phyloP scores from a whole-genome alignment of 441 rosid genomes.

The Syzygium syzygioides region DNA sequence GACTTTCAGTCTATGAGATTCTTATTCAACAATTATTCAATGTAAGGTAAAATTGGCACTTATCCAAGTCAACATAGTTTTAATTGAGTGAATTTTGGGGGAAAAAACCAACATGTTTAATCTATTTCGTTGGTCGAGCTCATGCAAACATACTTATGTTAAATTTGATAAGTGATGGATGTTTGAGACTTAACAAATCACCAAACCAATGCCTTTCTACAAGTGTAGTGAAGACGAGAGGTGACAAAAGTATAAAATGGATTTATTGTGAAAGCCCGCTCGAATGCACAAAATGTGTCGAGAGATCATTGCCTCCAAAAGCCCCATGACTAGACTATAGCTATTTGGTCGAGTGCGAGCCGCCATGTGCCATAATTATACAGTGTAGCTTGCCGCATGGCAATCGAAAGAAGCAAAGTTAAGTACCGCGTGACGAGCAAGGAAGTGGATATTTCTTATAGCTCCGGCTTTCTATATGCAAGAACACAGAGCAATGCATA shows the following conservation, averaged over 20 bases:
- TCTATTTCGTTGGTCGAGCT: not conserved
- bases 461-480: not conserved
- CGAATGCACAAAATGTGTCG: accelerated
- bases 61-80: too few relatives aligned
- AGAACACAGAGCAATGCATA: not conserved
- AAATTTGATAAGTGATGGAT: not conserved
- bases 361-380: not conserved
- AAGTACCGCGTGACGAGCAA: accelerated
- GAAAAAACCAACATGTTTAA: not conserved
- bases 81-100: too few relatives aligned
- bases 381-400: not conserved
- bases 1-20: too few relatives aligned
- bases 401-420: not conserved
- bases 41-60: too few relatives aligned
- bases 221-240: not conserved
- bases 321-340: not conserved
- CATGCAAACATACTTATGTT: accelerated
- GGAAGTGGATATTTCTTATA: not conserved
- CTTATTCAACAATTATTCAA: too few relatives aligned
- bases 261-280: not conserved
- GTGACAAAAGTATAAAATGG: too few relatives aligned
- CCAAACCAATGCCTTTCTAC: not conserved
- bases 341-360: not conserved
- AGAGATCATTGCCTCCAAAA: accelerated
- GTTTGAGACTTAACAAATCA: not conserved